Conservation (phyloP, 2,329 filamentous ascomycete genomes). For the Bretziella fagacearum region DNA sequence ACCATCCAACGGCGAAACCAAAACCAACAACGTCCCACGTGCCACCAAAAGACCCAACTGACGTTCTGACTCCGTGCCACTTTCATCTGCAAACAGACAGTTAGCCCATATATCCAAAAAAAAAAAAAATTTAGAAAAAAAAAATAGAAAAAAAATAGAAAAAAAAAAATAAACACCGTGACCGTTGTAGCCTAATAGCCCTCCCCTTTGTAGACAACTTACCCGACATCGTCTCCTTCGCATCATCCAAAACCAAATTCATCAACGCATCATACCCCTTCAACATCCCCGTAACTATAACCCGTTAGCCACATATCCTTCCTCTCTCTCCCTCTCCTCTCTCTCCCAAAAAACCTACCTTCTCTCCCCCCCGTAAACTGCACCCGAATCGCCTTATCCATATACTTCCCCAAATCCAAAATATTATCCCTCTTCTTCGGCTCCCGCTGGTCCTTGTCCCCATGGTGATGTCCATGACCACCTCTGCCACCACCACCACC, state of each 20-base stretch:
- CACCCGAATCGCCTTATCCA: conserved; percentile 88
- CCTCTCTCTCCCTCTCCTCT: not conserved
- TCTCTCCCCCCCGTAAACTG: conserved; percentile 94
- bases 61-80: conserved; percentile 71
- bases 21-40: conserved; percentile 77
- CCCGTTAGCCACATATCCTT: conserved; percentile 9
- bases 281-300: conserved; percentile 62
- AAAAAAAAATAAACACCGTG: not conserved
- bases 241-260: conserved; percentile 93
- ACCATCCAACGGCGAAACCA: conserved; percentile 83
- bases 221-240: conserved; percentile 82
- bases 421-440: conserved; percentile 95
- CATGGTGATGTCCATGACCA: conserved; percentile 27
- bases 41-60: conserved; percentile 76
- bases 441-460: conserved; percentile 36
- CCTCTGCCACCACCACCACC: conserved; percentile 32
- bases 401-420: conserved; percentile 83
- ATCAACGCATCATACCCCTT: conserved; percentile 96
- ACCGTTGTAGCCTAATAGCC: not conserved
- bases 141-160: too few relatives aligned
- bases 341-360: conserved; percentile 35
- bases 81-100: conserved; percentile 50
- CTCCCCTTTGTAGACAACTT: conserved; percentile 16
- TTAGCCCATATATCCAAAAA: not conserved
- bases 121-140: conserved; percentile 1